These are phyloP conservation scores for Fusarium fujikuroi DNA, from an alignment of 2,329 filamentous ascomycete species.

Conservation along the genomic window DNA sequence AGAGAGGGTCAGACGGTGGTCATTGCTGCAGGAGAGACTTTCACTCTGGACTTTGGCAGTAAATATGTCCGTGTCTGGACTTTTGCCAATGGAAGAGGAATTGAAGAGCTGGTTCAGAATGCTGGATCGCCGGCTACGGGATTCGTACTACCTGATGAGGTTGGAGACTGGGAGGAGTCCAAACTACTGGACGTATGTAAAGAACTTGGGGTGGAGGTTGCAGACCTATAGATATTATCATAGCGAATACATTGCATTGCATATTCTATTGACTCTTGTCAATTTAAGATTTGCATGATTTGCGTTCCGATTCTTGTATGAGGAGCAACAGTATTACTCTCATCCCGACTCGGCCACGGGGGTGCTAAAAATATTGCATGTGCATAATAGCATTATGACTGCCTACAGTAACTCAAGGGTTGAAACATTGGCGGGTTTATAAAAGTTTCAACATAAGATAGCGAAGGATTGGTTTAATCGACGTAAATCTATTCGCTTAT, in stretches of 20 bases:
- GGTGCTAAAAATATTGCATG: fast-evolving
- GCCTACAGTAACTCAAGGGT: too few relatives aligned
- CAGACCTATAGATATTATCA: not conserved
- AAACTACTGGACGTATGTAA: not conserved
- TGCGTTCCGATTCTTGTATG: too few relatives aligned
- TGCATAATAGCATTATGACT: fast-evolving
- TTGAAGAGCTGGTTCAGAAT: slow-evolving; percentile 57
- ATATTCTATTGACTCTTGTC: fast-evolving
- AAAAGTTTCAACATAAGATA: too few relatives aligned
- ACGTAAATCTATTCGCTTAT: fast-evolving
- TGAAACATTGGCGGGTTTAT: not conserved
- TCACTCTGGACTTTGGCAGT: slow-evolving; percentile 55
- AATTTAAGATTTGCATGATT: fast-evolving
- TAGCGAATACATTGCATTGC: fast-evolving
- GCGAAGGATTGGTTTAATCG: fast-evolving
- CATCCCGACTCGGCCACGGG: fast-evolving
- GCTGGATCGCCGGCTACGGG: slow-evolving; percentile 49
- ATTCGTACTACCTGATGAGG: slow-evolving; percentile 53
- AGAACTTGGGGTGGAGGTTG: not conserved
- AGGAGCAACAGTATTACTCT: too few relatives aligned
- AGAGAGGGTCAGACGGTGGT: slow-evolving; percentile 61
- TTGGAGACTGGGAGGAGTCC: not conserved
- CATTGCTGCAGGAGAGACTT: slow-evolving; percentile 58
- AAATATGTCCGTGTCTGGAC: slow-evolving; percentile 59
- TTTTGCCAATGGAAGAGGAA: slow-evolving; percentile 61